Evolutionary conservation across 2,329 filamentous ascomycete genomes (phyloP).

Genomic region (Aspergillus sp.): DNA sequence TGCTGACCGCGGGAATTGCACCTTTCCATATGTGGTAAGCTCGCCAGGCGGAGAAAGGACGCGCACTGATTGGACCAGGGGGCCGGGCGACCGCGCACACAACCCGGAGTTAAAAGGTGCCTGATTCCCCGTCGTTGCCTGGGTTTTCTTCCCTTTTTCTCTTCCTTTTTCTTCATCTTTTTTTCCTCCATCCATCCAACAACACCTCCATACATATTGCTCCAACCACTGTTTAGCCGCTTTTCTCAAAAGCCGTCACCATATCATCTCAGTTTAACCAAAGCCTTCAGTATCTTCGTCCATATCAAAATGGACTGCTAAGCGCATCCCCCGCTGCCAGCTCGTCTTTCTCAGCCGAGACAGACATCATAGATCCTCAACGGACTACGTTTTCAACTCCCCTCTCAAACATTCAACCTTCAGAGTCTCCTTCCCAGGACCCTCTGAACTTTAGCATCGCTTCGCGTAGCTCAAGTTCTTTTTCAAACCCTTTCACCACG

Average conservation of each 20-base stretch:
- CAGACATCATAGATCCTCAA: conserved; percentile 43
- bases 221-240: background rate
- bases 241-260: conserved; percentile 17
- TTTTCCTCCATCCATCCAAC: conserved; percentile 10
- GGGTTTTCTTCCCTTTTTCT: conserved; percentile 18
- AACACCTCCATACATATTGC: conserved; percentile 10
- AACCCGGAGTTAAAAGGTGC: conserved; percentile 36
- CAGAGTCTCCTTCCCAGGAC: conserved; percentile 47
- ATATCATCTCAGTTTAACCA: conserved; percentile 17
- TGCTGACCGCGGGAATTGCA: conserved; percentile 20
- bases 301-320: conserved; percentile 44
- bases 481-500: conserved; percentile 34
- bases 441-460: conserved; percentile 48
- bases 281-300: conserved; percentile 21
- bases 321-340: conserved; percentile 27
- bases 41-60: conserved; percentile 15
- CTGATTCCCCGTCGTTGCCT: conserved; percentile 41
- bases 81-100: conserved; percentile 20
- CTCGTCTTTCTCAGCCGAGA: conserved; percentile 39
- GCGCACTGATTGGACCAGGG: conserved; percentile 25
- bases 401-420: conserved; percentile 31
- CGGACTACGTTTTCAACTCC: conserved; percentile 27
- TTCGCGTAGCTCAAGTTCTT: conserved; percentile 45
- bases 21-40: conserved; percentile 14
- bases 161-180: conserved; percentile 8